Base-by-base conservation (phyloP, 164 flowering plant species). In the Paratinospora sagittata region DNA sequence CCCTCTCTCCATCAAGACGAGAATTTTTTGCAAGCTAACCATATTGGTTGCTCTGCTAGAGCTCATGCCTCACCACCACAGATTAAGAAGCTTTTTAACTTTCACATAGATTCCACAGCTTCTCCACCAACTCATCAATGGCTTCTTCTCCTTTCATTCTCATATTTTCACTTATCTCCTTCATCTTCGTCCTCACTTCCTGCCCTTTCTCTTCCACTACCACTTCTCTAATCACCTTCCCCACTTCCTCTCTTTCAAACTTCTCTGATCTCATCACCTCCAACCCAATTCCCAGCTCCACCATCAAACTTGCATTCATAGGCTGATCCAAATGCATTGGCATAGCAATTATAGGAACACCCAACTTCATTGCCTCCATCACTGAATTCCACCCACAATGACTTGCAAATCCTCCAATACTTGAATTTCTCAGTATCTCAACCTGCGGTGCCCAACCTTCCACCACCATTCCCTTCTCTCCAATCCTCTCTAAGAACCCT, bases 251-350 rank as follows among this genome's bases (percentile, higher is more conserved):
- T 37, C 77, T 66, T 0, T 34, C 27, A 34, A 78, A 16, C 58
- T 14, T 75, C 17, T 47, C 67, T 63, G 34, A 30, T 30, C 77
- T 84, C 74, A 57, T 49, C 0, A 78, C 79, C 70, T 80, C 84
- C 63, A 75, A 3, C 3, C 78, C 85, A 0, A 75, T 79, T n/a
- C 84, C 86, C 52, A 79, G 14, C 21, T 80, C 82, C 24, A 21
- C 78, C 66, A 81, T 80, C 43, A 85, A 23, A 55, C 60, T 82
- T 8, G 86, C 80, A 74, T 78, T 83, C 4, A 80, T 0, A 0
- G 86, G 86, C 70, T 85, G 84, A 64, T 85, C 88, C 60, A 80
- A 76, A 1, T 83, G 83, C 85, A 79, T 72, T 0, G 85, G 86
- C 75, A 82, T 68, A 7, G 82, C 84, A n/a, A 85, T 74, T 7